Percentiles rank a stretch among this genome's conserved stretches.
Conservation (phyloP, 2,329 filamentous ascomycete species). For the Volutella citrinella region DNA sequence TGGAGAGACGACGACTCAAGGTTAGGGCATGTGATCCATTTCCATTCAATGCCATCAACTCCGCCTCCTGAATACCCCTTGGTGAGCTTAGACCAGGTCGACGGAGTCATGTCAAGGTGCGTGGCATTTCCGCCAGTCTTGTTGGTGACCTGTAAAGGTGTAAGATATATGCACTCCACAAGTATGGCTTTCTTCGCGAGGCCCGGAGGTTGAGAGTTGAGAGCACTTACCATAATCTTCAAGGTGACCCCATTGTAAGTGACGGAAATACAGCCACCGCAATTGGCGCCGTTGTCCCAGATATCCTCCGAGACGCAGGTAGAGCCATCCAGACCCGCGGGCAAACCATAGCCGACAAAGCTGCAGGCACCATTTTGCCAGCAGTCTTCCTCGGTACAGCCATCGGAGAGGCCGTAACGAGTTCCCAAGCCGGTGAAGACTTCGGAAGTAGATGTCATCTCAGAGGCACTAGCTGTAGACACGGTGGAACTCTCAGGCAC, state of each 20-base stretch:
- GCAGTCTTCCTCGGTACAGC: constrained; percentile 3
- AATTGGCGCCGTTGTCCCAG: constrained; percentile 2
- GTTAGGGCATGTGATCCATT: constrained; percentile 1
- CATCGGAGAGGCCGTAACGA: neutral
- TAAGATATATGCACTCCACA: too few species aligned
- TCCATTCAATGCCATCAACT: constrained; percentile 2
- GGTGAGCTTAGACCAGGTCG: constrained; percentile 1
- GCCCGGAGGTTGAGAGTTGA: too few species aligned
- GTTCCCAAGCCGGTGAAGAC: constrained; percentile 1
- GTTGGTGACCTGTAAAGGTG: constrained; percentile 2
- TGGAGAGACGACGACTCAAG: neutral
- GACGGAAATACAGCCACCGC: constrained; percentile 2
- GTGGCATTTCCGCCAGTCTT: constrained; percentile 2
- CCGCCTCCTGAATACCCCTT: constrained; percentile 1
- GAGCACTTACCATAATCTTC: constrained; percentile 1
- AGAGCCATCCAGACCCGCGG: neutral
- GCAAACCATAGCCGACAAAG: constrained; percentile 1
- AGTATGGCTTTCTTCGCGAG: too few species aligned
- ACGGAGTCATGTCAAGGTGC: constrained; percentile 1
- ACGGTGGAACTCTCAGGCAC: too few species aligned
- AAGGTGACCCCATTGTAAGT: neutral
- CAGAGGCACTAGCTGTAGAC: too few species aligned
- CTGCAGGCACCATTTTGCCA: constrained; percentile 3
- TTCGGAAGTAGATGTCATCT: too few species aligned
- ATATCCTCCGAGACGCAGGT: constrained; percentile 2